Evolutionary conservation across 768 basidiomycete species (phyloP).

Genomic region (Rhodotorula toruloides): DNA sequence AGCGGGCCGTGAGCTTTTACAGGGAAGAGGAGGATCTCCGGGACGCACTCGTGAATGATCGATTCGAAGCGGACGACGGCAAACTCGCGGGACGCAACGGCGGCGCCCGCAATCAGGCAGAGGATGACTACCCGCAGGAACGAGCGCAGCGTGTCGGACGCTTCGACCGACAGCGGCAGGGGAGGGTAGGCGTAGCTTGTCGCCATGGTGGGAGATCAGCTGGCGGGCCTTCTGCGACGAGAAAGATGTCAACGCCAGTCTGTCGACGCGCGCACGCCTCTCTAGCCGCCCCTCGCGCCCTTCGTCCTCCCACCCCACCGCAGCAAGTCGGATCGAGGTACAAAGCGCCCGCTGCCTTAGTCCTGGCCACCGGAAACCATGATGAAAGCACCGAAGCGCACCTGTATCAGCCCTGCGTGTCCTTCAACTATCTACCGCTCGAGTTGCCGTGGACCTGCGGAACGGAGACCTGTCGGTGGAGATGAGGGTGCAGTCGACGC

Average conservation of each 20-base stretch:
- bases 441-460: too few species aligned
- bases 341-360: too few species aligned
- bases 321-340: too few species aligned
- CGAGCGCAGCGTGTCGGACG: conserved; percentile 48
- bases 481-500: too few species aligned
- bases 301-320: too few species aligned
- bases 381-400: too few species aligned
- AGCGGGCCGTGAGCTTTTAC: not conserved
- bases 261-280: too few species aligned
- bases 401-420: too few species aligned
- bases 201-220: conserved; percentile 1
- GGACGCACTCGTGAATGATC: conserved; percentile 76
- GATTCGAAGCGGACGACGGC: conserved; percentile 98
- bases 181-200: conserved; percentile 34
- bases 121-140: conserved; percentile 86
- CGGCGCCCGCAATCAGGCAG: conserved; percentile 68
- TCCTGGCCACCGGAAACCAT: too few species aligned
- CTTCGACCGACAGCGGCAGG: conserved; percentile 2
- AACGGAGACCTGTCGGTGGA: too few species aligned
- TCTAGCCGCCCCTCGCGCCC: too few species aligned
- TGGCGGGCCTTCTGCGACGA: not conserved
- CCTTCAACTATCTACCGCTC: too few species aligned
- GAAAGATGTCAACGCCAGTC: not conserved
- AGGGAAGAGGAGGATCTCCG: not conserved
- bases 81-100: conserved; percentile 90